A percentile compares a stretch with the other conserved stretches of the same genome.
Evolutionary conservation across 768 basidiomycete genomes (phyloP).

Genomic region (Cytidiella melzeri): DNA sequence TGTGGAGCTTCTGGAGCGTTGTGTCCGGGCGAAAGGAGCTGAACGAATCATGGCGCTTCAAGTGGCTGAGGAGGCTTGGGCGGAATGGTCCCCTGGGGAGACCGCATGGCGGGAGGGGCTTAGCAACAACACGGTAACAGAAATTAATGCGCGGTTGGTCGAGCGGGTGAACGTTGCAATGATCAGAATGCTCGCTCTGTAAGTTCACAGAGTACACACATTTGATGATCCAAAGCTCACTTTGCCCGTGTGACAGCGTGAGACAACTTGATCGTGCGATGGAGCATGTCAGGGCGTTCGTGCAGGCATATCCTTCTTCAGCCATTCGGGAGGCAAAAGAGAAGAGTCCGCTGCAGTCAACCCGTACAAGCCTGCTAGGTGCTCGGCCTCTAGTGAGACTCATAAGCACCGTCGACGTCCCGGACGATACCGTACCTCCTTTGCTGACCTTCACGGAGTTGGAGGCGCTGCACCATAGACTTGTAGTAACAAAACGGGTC

Average conservation of each 20-base stretch:
- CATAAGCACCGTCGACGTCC: slow-evolving; percentile 47
- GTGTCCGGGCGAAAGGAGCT: slow-evolving; percentile 37
- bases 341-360: slow-evolving; percentile 49
- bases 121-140: slow-evolving; percentile 18
- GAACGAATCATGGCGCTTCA: slow-evolving; percentile 43
- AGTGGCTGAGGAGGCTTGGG: slow-evolving; percentile 64
- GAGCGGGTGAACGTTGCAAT: slow-evolving; percentile 66
- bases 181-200: slow-evolving; percentile 63
- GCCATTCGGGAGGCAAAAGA: slow-evolving; percentile 27
- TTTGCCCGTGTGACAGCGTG: too few relatives aligned
- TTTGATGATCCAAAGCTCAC: too few relatives aligned
- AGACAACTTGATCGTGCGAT: slow-evolving; percentile 51
- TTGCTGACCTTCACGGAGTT: slow-evolving; percentile 71
- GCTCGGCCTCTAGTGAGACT: slow-evolving; percentile 67
- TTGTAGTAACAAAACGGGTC: slow-evolving; percentile 36
- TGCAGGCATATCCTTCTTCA: slow-evolving; percentile 55
- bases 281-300: slow-evolving; percentile 54
- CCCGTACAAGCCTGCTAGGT: slow-evolving; percentile 48
- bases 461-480: slow-evolving; percentile 70
- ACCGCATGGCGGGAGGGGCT: slow-evolving; percentile 26
- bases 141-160: slow-evolving; percentile 38
- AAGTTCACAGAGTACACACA: too few relatives aligned
- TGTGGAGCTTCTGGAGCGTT: slow-evolving; percentile 64
- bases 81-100: slow-evolving; percentile 51
- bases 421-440: slow-evolving; percentile 79